Base-by-base conservation (phyloP, 768 basidiomycete genomes). In the Lentinula edodes region DNA sequence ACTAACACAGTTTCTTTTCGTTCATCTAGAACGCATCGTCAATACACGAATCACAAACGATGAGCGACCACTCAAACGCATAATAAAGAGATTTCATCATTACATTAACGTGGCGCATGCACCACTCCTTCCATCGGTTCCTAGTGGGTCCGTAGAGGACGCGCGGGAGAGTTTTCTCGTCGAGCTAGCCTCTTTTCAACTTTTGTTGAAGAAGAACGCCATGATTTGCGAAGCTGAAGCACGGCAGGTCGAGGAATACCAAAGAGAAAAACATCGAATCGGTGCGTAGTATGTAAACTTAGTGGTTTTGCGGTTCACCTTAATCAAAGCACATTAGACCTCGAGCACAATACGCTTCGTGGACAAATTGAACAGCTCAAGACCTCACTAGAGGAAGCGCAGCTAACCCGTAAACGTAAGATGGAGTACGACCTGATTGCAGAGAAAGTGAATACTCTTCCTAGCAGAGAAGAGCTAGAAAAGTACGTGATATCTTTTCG, bases 211-310 rank as follows among this genome's bases (percentile, higher is more conserved):
- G 75, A 94, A 93, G 74, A 89, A 84, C 65, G 76, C 80, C 39
- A 89, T 93, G 85, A 86, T 91, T 50, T 93, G 90, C 67, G 88
- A 93, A 69, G 93, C 91, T 7, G 92, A 94, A 75, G 82, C 84
- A 57, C 80, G 91, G 67, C 91, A 94, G 74, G 91, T 93, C 0
- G 86, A 91, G 67, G 88, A 92, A 70, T 94, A 94, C 69, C 82
- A 91, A 66, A 77, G 81, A 48, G 90, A 91, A 67, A 82, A 83
- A 52, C 80, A 83, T 66, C 74, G 83, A 63, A 90, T 93, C 68
- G 90, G 92, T 90, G 69, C 50, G 84, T 78, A n/a, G 51, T 64
- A 50, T 35, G 8, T 20, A 43, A 6, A 43, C 10, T 50, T n/a
- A 35, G 43, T 32, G 55, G 51, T 60, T 60, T 58, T 32, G 60